phyloP scores from a whole-genome alignment of 176 grass and related monocot species.

The Triticum urartu region DNA sequence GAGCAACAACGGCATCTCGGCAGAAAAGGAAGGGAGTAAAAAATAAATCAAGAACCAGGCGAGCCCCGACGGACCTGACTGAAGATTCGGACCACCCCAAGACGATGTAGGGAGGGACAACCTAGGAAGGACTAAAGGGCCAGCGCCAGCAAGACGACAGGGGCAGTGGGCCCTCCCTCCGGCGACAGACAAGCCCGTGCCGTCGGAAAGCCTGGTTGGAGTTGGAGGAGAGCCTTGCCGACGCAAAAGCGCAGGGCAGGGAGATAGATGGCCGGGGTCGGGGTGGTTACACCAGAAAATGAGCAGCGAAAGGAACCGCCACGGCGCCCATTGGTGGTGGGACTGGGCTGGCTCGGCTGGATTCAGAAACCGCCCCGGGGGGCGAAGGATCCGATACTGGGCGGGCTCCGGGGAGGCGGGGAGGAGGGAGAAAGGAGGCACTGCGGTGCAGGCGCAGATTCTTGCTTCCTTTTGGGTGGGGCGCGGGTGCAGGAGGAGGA shows the following conservation, averaged over 20 bases:
- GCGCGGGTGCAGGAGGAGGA: not conserved
- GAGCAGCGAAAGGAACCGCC: not conserved
- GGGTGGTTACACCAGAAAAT: constrained; percentile 3
- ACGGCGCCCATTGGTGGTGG: constrained; percentile 5
- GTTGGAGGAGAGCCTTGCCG: not conserved
- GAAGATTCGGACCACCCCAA: not conserved
- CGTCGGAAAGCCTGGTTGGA: constrained; percentile 3
- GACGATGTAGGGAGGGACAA: not conserved
- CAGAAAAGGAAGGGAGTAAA: not conserved
- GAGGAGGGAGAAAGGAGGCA: not conserved
- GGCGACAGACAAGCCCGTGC: constrained; percentile 10
- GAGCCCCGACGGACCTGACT: not conserved
- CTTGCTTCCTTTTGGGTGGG: constrained; percentile 19
- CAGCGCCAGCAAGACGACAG: not conserved
- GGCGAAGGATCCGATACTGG: constrained; percentile 41
- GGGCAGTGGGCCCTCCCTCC: not conserved
- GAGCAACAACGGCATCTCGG: not conserved
- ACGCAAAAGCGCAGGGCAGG: not conserved
- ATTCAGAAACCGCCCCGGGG: not conserved
- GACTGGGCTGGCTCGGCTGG: not conserved
- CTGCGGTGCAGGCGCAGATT: not conserved
- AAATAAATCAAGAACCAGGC: not conserved
- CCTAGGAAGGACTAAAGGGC: not conserved
- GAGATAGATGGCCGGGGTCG: not conserved
- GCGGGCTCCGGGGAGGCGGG: not conserved